Evolutionary conservation across 2,329 filamentous ascomycete genomes (phyloP).

Genomic region (Fusarium devonianum): DNA sequence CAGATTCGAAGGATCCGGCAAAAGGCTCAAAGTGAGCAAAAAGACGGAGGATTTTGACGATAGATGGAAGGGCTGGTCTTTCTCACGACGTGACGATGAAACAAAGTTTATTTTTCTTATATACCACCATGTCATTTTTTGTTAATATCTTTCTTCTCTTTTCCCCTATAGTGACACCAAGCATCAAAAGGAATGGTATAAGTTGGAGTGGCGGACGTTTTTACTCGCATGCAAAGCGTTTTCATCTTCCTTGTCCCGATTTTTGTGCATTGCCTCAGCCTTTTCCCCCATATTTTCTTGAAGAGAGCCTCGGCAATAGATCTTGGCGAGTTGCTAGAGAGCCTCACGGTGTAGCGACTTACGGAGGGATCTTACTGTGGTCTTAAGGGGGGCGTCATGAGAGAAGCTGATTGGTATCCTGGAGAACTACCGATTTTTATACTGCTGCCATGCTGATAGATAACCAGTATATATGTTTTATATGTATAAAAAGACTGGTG

Average conservation of each 20-base stretch:
- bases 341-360: no score
- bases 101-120: constrained; percentile 8
- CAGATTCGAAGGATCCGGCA: constrained; percentile 45
- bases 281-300: constrained; percentile 9
- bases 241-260: constrained; percentile 8
- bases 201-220: constrained; percentile 4
- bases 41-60: no score
- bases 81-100: constrained; percentile 30
- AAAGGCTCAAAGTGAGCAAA: constrained; percentile 22
- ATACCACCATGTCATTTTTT: no score
- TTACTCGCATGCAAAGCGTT: constrained; percentile 5
- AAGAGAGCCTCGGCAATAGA: constrained; percentile 1
- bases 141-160: neutral
- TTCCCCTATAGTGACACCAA: constrained; percentile 12
- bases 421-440: constrained; percentile 2
- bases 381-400: no score
- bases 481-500: no score
- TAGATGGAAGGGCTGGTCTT: constrained; percentile 19
- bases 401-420: neutral
- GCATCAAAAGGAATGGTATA: neutral
- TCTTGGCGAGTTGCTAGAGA: constrained; percentile 8
- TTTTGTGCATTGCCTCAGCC: constrained; percentile 5
- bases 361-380: neutral
- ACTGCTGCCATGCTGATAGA: neutral
- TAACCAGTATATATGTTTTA: no score